phyloP scores from a whole-genome alignment of 208 protist species.

The Crithidia thermophila region DNA sequence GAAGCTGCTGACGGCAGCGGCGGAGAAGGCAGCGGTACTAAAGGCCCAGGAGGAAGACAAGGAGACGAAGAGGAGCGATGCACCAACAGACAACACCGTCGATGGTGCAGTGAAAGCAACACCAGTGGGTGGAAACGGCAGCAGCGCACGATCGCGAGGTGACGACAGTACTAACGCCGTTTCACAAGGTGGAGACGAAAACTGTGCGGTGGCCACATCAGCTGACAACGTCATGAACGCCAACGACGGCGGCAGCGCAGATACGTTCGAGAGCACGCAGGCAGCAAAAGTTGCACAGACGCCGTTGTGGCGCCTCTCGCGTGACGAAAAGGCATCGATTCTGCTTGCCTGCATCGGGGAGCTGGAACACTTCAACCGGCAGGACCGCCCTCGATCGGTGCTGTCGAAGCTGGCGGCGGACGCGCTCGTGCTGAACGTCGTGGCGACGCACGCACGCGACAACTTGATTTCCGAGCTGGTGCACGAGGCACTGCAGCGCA shows the following conservation, averaged over 20 bases:
- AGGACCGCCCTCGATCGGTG: slow-evolving; percentile 61
- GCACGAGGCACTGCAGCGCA: slow-evolving; percentile 66
- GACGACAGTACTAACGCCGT: too few species aligned
- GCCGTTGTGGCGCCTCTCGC: slow-evolving; percentile 15
- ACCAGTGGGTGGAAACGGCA: too few species aligned
- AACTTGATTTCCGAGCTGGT: slow-evolving; percentile 72
- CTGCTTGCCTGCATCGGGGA: slow-evolving; percentile 69
- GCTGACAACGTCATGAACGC: too few species aligned
- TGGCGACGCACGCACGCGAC: slow-evolving; percentile 73
- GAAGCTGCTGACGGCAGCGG: slow-evolving; percentile 18
- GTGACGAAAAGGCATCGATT: slow-evolving; percentile 67
- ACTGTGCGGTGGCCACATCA: too few species aligned
- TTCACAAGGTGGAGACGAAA: too few species aligned
- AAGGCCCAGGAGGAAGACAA: too few species aligned
- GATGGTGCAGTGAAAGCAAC: too few species aligned
- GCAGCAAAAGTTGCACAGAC: not conserved
- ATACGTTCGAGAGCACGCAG: not conserved
- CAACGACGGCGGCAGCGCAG: too few species aligned
- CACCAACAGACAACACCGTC: too few species aligned
- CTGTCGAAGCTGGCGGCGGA: slow-evolving; percentile 51
- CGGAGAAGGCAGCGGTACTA: too few species aligned
- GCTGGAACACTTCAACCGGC: slow-evolving; percentile 56
- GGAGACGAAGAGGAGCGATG: too few species aligned
- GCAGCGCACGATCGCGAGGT: too few species aligned
- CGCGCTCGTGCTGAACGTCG: slow-evolving; percentile 75